Percentiles rank a stretch among this genome's conserved stretches.
These are phyloP conservation scores for Eucalyptus pauciflora DNA, from an alignment of 345 rosid species.

Conservation along the genomic window DNA sequence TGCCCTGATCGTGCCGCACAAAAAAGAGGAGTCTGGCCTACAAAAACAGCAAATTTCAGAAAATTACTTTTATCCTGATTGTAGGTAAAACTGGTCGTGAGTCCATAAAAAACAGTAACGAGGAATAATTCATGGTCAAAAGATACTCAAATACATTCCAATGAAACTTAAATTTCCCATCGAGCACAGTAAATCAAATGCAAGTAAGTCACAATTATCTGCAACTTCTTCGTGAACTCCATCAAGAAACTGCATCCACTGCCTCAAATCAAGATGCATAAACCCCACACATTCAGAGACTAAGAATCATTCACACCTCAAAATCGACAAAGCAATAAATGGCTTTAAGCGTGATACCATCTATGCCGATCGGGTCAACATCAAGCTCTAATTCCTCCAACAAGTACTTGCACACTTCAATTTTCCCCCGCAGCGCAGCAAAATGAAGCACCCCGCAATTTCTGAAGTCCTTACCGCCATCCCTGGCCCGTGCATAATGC, in stretches of 20 bases:
- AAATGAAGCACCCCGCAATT: conserved; percentile 81
- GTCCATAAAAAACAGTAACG: not conserved
- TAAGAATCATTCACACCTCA: not conserved
- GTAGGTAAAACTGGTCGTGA: too few species aligned
- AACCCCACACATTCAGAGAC: not conserved
- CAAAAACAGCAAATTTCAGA: too few species aligned
- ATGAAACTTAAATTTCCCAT: too few species aligned
- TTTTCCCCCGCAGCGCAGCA: conserved; percentile 73
- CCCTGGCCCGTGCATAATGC: not conserved
- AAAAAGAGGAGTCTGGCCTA: conserved; percentile 37
- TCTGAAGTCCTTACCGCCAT: conserved; percentile 53
- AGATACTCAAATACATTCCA: not conserved
- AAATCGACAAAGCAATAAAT: not conserved
- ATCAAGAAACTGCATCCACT: not conserved
- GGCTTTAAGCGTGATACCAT: conserved; percentile 25
- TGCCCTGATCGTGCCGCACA: conserved; percentile 90
- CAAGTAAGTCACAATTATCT: not conserved
- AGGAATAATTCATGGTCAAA: not conserved
- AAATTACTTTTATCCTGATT: too few species aligned
- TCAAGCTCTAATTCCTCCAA: conserved; percentile 67
- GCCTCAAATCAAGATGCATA: not conserved
- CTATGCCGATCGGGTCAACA: conserved; percentile 52
- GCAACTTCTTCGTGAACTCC: not conserved
- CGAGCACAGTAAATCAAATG: not conserved
- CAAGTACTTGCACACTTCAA: conserved; percentile 65